Conservation (phyloP, 208 protist species). For the Willaertia magna region DNA sequence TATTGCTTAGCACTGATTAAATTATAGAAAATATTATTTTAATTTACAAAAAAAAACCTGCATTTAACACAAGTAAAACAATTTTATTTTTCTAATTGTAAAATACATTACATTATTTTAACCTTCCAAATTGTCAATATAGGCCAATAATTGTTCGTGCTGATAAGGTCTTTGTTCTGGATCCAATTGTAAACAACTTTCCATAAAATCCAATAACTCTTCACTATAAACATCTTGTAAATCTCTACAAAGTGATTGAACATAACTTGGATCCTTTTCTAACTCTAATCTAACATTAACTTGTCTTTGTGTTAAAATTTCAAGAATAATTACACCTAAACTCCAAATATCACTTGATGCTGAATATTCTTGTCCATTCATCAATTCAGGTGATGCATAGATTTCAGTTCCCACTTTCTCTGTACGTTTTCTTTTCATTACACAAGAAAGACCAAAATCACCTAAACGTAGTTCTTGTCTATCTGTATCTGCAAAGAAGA, state of each 20-base stretch:
- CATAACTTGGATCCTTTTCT: background rate
- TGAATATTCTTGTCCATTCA: slow-evolving; percentile 37
- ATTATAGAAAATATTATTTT: too few species aligned
- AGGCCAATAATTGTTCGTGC: background rate
- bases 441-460: slow-evolving; percentile 22
- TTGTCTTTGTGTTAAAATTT: background rate
- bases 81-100: too few species aligned
- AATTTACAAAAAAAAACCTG: too few species aligned
- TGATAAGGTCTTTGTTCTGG: background rate
- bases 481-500: slow-evolving; percentile 14
- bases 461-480: slow-evolving; percentile 18
- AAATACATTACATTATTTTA: too few species aligned
- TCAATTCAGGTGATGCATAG: slow-evolving; percentile 51
- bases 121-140: background rate
- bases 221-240: background rate
- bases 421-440: slow-evolving; percentile 11
- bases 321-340: slow-evolving; percentile 22
- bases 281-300: background rate
- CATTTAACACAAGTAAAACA: too few species aligned
- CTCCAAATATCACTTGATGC: slow-evolving; percentile 32
- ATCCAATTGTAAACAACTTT: background rate
- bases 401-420: slow-evolving; percentile 41
- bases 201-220: background rate
- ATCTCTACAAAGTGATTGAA: background rate
- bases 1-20: too few species aligned